These are phyloP conservation scores for Mucor circinelloides DNA, from an alignment of 371 early-diverging fungal species.

Conservation along the genomic window DNA sequence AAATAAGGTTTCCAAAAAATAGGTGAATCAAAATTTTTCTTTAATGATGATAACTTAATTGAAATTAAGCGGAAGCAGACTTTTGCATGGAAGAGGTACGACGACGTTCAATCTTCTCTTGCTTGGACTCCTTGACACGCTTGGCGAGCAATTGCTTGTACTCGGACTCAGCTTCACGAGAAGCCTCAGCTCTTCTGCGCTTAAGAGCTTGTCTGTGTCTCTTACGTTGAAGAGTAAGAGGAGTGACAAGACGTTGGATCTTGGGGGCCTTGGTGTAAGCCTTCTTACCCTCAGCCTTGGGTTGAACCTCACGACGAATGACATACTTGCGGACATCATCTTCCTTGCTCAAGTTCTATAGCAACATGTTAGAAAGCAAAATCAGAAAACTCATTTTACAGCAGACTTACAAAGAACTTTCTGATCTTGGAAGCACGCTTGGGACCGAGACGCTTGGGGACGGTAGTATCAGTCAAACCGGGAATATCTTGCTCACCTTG, in stretches of 20 bases:
- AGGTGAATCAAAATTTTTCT: neutral
- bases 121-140: conserved; percentile 91
- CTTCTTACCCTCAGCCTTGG: conserved; percentile 90
- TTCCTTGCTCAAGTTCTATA: conserved; percentile 85
- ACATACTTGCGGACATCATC: conserved; percentile 99
- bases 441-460: too few relatives aligned
- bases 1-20: neutral
- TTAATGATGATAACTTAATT: conserved; percentile 12
- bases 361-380: neutral
- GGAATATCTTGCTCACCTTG: too few relatives aligned
- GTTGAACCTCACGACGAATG: conserved; percentile 93
- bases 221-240: conserved; percentile 94
- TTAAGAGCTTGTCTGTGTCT: conserved; percentile 85
- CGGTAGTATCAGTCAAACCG: too few relatives aligned
- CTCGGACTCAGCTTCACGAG: conserved; percentile 88
- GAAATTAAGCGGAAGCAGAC: conserved; percentile 55
- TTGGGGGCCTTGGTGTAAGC: conserved; percentile 92
- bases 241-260: conserved; percentile 99
- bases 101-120: conserved; percentile 71
- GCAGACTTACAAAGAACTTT: too few relatives aligned
- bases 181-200: conserved; percentile 76
- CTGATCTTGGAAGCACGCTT: too few relatives aligned
- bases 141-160: conserved; percentile 93
- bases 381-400: too few relatives aligned
- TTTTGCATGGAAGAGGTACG: conserved; percentile 70